Percentiles rank a stretch among this genome's conserved stretches.
phyloP scores from a whole-genome alignment of 352 stramenopile species.

The Plasmopara muralis region DNA sequence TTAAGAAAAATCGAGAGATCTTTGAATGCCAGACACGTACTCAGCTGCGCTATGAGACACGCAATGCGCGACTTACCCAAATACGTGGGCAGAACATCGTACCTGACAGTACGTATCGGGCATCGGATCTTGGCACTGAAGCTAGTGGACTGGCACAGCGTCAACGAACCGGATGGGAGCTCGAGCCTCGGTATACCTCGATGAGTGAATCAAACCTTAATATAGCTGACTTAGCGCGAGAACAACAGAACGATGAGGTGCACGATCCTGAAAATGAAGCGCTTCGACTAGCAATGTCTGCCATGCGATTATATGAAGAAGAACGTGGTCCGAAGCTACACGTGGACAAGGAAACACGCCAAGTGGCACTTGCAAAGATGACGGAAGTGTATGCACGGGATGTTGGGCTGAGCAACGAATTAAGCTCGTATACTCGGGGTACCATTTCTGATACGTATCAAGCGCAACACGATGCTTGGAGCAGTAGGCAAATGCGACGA shows the following conservation, averaged over 20 bases:
- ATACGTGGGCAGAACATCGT: too few relatives aligned
- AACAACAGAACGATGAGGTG: slow-evolving; percentile 21
- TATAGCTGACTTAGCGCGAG: slow-evolving; percentile 14
- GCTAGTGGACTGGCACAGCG: slow-evolving; percentile 11
- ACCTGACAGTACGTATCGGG: slow-evolving; percentile 3
- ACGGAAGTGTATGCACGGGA: slow-evolving; percentile 71
- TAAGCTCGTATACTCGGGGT: slow-evolving; percentile 7
- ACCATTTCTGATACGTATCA: slow-evolving; percentile 18
- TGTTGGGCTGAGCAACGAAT: slow-evolving; percentile 32
- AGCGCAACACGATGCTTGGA: slow-evolving; percentile 11
- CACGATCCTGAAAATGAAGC: slow-evolving; percentile 33
- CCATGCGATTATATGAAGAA: slow-evolving; percentile 74
- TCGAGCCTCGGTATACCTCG: slow-evolving; percentile 19
- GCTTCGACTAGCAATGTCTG: slow-evolving; percentile 59
- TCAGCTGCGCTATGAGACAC: slow-evolving; percentile 23
- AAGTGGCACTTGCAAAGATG: slow-evolving; percentile 62
- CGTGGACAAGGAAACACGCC: slow-evolving; percentile 50
- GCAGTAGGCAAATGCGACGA: slow-evolving; percentile 15
- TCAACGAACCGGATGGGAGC: slow-evolving; percentile 3
- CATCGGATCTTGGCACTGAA: slow-evolving; percentile 7
- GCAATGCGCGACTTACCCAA: slow-evolving; percentile 25
- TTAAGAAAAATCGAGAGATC: slow-evolving; percentile 12
- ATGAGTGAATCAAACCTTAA: slow-evolving; percentile 18
- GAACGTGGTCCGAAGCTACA: slow-evolving; percentile 39
- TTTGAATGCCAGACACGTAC: slow-evolving; percentile 16